phyloP scores from a whole-genome alignment of 306 rosid genomes.

The Begonia fuchsioides region DNA sequence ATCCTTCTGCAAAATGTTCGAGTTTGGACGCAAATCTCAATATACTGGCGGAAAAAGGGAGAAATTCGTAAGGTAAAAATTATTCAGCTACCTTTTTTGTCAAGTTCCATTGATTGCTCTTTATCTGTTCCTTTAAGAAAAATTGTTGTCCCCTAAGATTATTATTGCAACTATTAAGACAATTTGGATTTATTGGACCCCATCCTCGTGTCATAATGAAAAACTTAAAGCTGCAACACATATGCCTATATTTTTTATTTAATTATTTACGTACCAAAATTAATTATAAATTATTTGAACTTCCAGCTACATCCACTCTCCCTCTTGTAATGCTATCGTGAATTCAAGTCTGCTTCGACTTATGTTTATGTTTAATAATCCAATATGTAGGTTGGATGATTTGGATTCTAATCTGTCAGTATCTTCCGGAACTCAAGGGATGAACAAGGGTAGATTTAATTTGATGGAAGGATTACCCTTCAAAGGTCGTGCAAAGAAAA shows the following conservation, averaged over 20 bases:
- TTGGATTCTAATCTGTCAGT: constrained; percentile 18
- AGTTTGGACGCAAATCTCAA: constrained; percentile 28
- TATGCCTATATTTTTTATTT: not conserved
- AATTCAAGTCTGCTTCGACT: no score
- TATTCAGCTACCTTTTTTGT: not conserved
- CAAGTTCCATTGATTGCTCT: not conserved
- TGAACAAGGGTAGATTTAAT: constrained; percentile 39
- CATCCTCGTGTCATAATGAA: no score
- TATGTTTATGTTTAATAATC: no score
- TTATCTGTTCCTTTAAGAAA: not conserved
- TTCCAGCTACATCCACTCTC: no score
- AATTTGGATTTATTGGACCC: no score
- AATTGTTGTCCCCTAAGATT: no score
- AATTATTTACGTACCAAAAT: not conserved
- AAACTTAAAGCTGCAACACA: no score
- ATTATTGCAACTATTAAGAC: not conserved
- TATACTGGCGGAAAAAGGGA: constrained; percentile 27
- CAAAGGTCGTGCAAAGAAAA: constrained; percentile 23
- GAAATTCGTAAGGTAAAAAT: constrained; percentile 27
- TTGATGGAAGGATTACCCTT: constrained; percentile 24
- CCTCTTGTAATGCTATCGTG: no score
- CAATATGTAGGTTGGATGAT: constrained; percentile 5
- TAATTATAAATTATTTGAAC: no score
- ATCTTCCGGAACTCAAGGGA: constrained; percentile 24
- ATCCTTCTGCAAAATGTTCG: constrained; percentile 25